Evolutionary conservation across 768 basidiomycete genomes (phyloP).

Genomic region (Daedaleopsis nitida): DNA sequence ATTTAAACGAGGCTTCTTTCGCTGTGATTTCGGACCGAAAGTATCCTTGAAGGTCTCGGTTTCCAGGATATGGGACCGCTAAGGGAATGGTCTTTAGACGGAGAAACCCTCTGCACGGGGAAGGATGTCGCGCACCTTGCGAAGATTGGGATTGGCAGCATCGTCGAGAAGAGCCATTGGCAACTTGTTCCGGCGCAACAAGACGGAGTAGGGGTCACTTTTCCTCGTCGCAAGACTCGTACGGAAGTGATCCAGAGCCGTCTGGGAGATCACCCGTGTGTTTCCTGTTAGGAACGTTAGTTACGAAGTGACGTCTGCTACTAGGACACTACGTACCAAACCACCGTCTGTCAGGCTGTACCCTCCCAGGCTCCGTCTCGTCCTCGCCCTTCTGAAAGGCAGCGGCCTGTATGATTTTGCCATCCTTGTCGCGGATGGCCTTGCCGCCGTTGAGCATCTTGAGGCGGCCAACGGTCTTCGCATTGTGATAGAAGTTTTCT

Average conservation of each 20-base stretch:
- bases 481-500: slow-evolving; percentile 98
- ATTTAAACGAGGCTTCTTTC: slow-evolving; percentile 85
- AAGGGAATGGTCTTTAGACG: neutral
- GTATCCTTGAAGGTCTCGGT: slow-evolving; percentile 95
- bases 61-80: slow-evolving; percentile 93
- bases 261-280: slow-evolving; percentile 97
- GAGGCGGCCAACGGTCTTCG: slow-evolving; percentile 78
- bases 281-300: slow-evolving; percentile 60
- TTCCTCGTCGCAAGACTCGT: slow-evolving; percentile 83
- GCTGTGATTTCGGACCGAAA: slow-evolving; percentile 94
- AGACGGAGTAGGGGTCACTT: slow-evolving; percentile 94
- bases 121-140: slow-evolving; percentile 57
- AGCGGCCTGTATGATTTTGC: slow-evolving; percentile 91
- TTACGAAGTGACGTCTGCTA: too few species aligned
- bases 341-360: slow-evolving; percentile 96
- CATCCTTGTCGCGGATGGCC: slow-evolving; percentile 86
- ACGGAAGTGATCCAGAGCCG: slow-evolving; percentile 93
- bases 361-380: slow-evolving; percentile 85
- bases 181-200: slow-evolving; percentile 91
- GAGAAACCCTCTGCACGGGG: neutral
- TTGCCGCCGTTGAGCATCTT: slow-evolving; percentile 96
- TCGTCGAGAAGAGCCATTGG: slow-evolving; percentile 97
- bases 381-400: slow-evolving; percentile 96
- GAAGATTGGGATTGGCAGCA: slow-evolving; percentile 74
- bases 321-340: slow-evolving; percentile 71